Percentiles rank a stretch among this genome's conserved stretches.
Conservation (phyloP, 306 rosid genomes). For the Myrica gale region DNA sequence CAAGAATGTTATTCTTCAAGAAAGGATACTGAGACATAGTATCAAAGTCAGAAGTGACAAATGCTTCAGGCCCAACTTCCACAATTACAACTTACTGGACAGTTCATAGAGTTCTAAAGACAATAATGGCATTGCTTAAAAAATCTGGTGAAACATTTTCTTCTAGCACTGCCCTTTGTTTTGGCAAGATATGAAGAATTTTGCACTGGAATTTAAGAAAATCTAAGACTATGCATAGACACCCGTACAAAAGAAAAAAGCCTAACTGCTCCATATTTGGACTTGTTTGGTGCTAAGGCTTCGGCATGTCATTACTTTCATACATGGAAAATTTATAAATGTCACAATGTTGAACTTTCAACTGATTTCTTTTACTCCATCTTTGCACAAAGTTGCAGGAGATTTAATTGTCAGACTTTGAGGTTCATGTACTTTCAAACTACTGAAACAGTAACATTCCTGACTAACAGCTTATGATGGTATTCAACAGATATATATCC, state of each 20-base stretch:
- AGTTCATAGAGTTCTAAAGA: not conserved
- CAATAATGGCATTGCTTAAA: not conserved
- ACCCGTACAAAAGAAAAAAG: no score
- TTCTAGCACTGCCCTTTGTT: not conserved
- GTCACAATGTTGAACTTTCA: not conserved
- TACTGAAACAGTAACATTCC: not conserved
- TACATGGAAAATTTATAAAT: not conserved
- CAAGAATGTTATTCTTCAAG: not conserved
- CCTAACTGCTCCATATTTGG: not conserved
- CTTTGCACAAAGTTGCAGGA: not conserved
- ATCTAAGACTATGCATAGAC: not conserved
- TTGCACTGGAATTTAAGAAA: not conserved
- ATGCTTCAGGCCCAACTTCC: not conserved
- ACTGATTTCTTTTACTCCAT: not conserved
- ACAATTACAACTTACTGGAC: not conserved
- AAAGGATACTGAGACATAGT: not conserved
- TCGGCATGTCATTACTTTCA: not conserved
- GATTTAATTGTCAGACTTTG: not conserved
- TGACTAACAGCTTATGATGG: not conserved
- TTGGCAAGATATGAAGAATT: not conserved
- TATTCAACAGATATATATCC: not conserved
- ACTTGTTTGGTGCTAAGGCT: not conserved
- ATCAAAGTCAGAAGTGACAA: not conserved
- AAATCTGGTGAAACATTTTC: not conserved
- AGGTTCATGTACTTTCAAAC: not conserved